These are phyloP conservation scores for Ophiostoma sp. DNA, from an alignment of 2,329 filamentous ascomycete genomes.

Conservation along the genomic window DNA sequence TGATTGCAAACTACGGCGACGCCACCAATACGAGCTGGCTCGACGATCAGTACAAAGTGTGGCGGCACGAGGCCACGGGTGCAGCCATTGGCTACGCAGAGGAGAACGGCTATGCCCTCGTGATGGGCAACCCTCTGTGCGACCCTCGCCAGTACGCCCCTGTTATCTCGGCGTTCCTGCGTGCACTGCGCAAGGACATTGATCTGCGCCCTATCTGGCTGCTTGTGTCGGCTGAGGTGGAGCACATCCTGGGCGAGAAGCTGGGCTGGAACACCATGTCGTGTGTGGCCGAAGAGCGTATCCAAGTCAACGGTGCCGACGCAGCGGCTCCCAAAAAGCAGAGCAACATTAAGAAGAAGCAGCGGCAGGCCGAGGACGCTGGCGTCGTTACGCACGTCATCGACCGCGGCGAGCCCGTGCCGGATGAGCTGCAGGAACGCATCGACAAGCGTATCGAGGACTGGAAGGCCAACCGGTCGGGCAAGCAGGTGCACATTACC, in stretches of 20 bases:
- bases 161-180: constrained; percentile 72
- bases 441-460: constrained; percentile 72
- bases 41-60: constrained; percentile 83
- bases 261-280: constrained; percentile 87
- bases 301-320: constrained; percentile 57
- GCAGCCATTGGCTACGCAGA: constrained; percentile 83
- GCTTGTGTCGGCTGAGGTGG: constrained; percentile 74
- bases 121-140: constrained; percentile 86
- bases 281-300: constrained; percentile 84
- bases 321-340: constrained; percentile 30
- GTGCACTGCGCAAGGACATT: constrained; percentile 50
- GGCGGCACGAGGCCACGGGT: constrained; percentile 76
- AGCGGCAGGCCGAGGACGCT: constrained; percentile 77
- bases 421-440: constrained; percentile 66
- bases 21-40: constrained; percentile 93
- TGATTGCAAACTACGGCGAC: constrained; percentile 94
- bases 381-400: constrained; percentile 79
- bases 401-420: constrained; percentile 45
- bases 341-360: constrained; percentile 65
- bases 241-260: constrained; percentile 76
- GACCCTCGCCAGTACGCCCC: constrained; percentile 73
- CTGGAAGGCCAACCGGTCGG: constrained; percentile 79
- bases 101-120: constrained; percentile 66
- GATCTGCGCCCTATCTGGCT: constrained; percentile 82
- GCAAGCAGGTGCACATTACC: constrained; percentile 84